phyloP scores from a whole-genome alignment of 1,284 basidiomycete genomes.

The Boletus mariae region DNA sequence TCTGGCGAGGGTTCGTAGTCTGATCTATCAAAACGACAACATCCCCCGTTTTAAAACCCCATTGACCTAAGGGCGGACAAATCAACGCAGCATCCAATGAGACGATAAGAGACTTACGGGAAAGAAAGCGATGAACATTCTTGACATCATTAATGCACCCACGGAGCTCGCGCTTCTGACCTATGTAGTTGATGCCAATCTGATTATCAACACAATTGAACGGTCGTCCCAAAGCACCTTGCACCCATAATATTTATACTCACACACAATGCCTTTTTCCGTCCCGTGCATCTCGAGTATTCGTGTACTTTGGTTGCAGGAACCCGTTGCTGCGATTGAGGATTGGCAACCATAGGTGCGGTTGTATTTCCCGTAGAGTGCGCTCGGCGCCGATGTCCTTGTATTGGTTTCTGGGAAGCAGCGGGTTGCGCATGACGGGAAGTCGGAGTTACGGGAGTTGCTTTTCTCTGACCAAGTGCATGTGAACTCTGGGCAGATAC shows the following conservation, averaged over 20 bases:
- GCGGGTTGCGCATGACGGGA: constrained; percentile 1
- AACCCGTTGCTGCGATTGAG: constrained; percentile 2
- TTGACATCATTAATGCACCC: constrained; percentile 85
- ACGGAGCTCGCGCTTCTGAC: constrained; percentile 56
- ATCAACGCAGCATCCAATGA: background rate
- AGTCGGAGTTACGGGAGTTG: background rate
- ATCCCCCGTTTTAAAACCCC: constrained; percentile 66
- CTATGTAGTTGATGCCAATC: constrained; percentile 81
- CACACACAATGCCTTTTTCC: constrained; percentile 71
- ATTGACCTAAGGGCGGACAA: constrained; percentile 41
- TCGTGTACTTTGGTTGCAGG: constrained; percentile 25
- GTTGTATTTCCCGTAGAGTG: constrained; percentile 19
- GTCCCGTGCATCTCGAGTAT: constrained; percentile 70
- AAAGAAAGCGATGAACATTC: constrained; percentile 69
- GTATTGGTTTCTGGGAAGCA: constrained; percentile 6
- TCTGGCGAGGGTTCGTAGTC: constrained; percentile 49
- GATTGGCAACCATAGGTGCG: constrained; percentile 1
- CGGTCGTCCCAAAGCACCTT: background rate
- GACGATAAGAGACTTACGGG: constrained; percentile 44
- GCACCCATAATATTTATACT: constrained; percentile 25
- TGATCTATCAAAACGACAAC: constrained; percentile 82
- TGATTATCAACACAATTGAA: constrained; percentile 1
- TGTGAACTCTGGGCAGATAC: constrained; percentile 6
- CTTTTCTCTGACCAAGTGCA: background rate
- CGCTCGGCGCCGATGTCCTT: constrained; percentile 20